phyloP scores from a whole-genome alignment of 2,329 filamentous ascomycete species.

The Aspergillus luchuensis region DNA sequence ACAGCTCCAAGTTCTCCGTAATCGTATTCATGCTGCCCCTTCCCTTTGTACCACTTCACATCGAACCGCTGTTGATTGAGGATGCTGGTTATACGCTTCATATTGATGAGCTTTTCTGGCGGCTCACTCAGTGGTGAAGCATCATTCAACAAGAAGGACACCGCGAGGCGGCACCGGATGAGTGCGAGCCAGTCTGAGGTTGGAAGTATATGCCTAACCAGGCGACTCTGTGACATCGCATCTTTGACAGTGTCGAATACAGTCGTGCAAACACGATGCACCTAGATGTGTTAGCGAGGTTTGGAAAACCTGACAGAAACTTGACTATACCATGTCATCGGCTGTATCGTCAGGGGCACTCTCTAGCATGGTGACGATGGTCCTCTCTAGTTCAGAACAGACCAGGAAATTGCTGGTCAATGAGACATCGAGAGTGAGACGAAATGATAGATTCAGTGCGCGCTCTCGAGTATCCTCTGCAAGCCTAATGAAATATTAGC shows the following conservation, averaged over 20 bases:
- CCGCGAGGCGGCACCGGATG: conserved; percentile 45
- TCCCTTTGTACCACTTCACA: conserved; percentile 29
- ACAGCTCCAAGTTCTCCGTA: conserved; percentile 69
- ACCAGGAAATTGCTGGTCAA: conserved; percentile 33
- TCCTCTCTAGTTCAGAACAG: conserved; percentile 36
- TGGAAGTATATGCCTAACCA: conserved; percentile 45
- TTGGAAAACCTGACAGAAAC: neutral
- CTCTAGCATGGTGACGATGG: conserved; percentile 36
- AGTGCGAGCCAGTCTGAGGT: conserved; percentile 38
- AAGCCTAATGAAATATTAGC: conserved; percentile 32
- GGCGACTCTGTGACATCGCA: conserved; percentile 40
- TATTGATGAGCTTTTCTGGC: conserved; percentile 29
- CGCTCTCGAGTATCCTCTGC: conserved; percentile 34
- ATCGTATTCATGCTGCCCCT: conserved; percentile 46
- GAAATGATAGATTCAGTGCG: conserved; percentile 37
- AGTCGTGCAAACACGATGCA: conserved; percentile 29
- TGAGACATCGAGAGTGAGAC: conserved; percentile 40
- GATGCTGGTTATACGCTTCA: conserved; percentile 33
- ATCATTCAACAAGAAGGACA: conserved; percentile 38
- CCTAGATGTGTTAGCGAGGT: conserved; percentile 27
- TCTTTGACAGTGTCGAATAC: conserved; percentile 41
- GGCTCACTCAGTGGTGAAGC: conserved; percentile 30
- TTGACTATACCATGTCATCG: conserved; percentile 26
- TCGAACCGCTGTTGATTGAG: conserved; percentile 38
- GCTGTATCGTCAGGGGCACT: conserved; percentile 23